These are phyloP conservation scores for Aspergillus latus DNA, from an alignment of 2,329 filamentous ascomycete species.

Conservation along the genomic window DNA sequence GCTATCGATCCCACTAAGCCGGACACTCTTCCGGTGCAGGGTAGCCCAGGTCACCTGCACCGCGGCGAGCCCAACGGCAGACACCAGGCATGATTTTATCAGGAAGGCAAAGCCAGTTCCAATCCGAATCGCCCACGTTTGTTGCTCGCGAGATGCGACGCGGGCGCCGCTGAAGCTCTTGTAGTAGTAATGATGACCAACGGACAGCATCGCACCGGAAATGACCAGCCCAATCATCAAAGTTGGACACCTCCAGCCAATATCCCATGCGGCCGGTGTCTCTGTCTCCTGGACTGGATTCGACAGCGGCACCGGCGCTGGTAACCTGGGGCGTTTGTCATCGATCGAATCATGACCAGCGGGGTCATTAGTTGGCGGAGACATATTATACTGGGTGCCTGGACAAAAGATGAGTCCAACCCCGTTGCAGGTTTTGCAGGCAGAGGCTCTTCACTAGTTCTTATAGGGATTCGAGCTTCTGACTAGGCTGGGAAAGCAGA, in stretches of 20 bases:
- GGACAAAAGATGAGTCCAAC: too few relatives aligned
- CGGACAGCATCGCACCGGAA: constrained; percentile 4
- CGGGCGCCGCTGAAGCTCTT: neutral
- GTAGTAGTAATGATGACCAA: constrained; percentile 10
- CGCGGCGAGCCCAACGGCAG: constrained; percentile 13
- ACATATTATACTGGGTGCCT: too few relatives aligned
- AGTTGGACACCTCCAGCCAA: constrained; percentile 6
- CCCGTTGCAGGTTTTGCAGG: too few relatives aligned
- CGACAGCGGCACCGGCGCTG: too few relatives aligned
- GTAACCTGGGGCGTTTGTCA: too few relatives aligned
- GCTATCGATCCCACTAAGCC: constrained; percentile 10
- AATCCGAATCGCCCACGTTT: constrained; percentile 15
- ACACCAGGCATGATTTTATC: constrained; percentile 4
- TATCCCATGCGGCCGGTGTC: neutral
- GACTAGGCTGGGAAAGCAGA: too few relatives aligned
- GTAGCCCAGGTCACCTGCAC: constrained; percentile 14
- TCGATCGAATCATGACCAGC: too few relatives aligned
- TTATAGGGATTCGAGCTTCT: too few relatives aligned
- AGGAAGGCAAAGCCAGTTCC: constrained; percentile 16
- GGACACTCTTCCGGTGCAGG: constrained; percentile 12
- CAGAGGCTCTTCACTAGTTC: too few relatives aligned
- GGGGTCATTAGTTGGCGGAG: too few relatives aligned
- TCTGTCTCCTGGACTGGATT: too few relatives aligned
- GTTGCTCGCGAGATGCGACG: constrained; percentile 9
- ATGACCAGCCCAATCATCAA: constrained; percentile 12